A percentile compares a stretch with the other conserved stretches of the same genome.
phyloP scores from a whole-genome alignment of 129 eudicot genomes.

The Chrysanthemum lavandulifolium region DNA sequence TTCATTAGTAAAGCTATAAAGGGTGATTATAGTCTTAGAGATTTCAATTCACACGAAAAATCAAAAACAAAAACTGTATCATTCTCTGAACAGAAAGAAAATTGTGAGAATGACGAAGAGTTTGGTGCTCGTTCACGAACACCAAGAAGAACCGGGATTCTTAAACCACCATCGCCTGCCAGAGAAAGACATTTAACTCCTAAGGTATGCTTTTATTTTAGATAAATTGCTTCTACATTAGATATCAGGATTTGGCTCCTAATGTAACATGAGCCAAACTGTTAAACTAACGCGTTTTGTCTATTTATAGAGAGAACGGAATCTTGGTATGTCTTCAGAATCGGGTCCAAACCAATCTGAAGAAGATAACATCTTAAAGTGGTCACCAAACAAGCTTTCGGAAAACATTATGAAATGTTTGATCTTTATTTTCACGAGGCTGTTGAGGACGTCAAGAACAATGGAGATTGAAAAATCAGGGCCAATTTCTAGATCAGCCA shows the following conservation, averaged over 20 bases:
- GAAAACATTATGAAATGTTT: conserved; percentile 93
- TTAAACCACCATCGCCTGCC: conserved; percentile 69
- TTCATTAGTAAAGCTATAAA: conserved; percentile 92
- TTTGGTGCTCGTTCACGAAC: conserved; percentile 40
- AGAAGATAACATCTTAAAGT: conserved; percentile 56
- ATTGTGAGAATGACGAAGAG: conserved; percentile 29
- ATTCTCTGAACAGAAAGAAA: conserved; percentile 50
- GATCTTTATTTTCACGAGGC: conserved; percentile 69
- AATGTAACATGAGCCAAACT: not conserved
- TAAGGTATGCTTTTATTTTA: conserved; percentile 40
- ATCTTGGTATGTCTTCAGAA: conserved; percentile 30
- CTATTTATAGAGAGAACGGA: conserved; percentile 62
- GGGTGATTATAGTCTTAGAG: conserved; percentile 73
- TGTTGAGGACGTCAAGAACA: conserved; percentile 70
- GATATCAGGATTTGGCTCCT: not conserved
- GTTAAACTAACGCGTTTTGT: not conserved
- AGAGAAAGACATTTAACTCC: conserved; percentile 76
- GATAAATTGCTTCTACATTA: no score
- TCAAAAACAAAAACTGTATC: conserved; percentile 28
- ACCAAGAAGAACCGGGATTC: conserved; percentile 51
- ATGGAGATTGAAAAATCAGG: conserved; percentile 91
- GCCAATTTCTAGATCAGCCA: conserved; percentile 67
- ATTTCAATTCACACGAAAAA: conserved; percentile 48
- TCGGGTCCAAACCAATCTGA: conserved; percentile 41
- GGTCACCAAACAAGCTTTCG: conserved; percentile 87